Evolutionary conservation across 2,329 filamentous ascomycete species (phyloP).

Genomic region (Acephala macrosclerotiorum): DNA sequence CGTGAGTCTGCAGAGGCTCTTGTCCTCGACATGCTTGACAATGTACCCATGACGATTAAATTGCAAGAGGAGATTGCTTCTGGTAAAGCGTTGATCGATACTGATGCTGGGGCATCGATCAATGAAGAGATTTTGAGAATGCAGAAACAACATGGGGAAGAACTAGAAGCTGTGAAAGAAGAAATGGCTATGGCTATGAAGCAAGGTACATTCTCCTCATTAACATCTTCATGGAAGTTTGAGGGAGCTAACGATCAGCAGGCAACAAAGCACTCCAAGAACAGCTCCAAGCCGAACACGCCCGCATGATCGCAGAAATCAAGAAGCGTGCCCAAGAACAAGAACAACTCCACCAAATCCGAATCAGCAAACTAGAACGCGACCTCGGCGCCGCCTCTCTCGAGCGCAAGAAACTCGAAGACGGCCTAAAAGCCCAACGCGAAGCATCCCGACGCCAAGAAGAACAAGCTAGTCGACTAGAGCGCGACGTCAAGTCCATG

Average conservation of each 20-base stretch:
- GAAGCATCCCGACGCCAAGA: not conserved
- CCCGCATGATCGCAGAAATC: slow-evolving; percentile 2
- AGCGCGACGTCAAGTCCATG: slow-evolving; percentile 1
- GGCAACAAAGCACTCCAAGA: slow-evolving; percentile 11
- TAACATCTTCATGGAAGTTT: not conserved
- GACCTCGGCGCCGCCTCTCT: not conserved
- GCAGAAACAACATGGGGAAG: slow-evolving; percentile 63
- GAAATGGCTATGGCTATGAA: slow-evolving; percentile 74
- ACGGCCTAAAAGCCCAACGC: not conserved
- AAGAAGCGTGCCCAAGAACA: not conserved
- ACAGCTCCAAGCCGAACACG: slow-evolving; percentile 9
- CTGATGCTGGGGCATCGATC: slow-evolving; percentile 17
- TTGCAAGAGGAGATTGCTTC: slow-evolving; percentile 23
- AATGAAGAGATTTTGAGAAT: slow-evolving; percentile 4
- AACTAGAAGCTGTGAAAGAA: slow-evolving; percentile 85
- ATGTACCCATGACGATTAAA: slow-evolving; percentile 9
- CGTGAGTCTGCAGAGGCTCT: not conserved
- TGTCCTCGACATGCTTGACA: slow-evolving; percentile 14
- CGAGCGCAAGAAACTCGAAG: not conserved
- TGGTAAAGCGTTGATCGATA: slow-evolving; percentile 19
- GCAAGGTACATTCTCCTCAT: slow-evolving; percentile 60
- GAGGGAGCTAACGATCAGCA: not conserved
- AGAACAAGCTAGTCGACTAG: not conserved
- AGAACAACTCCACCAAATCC: not conserved
- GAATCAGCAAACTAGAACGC: not conserved